phyloP scores from a whole-genome alignment of 495 filamentous ascomycete species.

The Xylaria venustula region DNA sequence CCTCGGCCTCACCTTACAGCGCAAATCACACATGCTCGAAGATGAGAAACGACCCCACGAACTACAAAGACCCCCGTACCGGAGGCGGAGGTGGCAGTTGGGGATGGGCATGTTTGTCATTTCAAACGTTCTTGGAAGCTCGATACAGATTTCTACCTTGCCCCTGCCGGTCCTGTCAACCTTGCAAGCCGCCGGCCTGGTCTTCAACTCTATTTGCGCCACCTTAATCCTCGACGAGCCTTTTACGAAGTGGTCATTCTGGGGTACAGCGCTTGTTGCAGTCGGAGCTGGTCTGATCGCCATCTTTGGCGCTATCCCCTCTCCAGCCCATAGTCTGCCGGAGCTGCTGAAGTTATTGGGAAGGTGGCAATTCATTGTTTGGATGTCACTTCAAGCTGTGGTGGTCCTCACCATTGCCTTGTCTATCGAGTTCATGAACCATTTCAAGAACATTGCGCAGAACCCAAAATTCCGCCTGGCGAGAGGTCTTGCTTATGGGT shows the following conservation, averaged over 20 bases:
- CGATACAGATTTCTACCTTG: constrained; percentile 95
- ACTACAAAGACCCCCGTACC: constrained; percentile 79
- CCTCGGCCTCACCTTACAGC: constrained; percentile 93
- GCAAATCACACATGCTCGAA: constrained; percentile 97
- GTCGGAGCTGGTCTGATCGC: constrained; percentile 85
- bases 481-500: constrained; percentile 83
- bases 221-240: constrained; percentile 90
- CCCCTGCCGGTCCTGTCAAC: constrained; percentile 94
- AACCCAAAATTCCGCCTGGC: constrained; percentile 69
- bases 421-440: constrained; percentile 56
- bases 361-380: constrained; percentile 75
- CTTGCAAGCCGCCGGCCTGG: constrained; percentile 90
- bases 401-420: constrained; percentile 67
- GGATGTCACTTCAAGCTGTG: constrained; percentile 79
- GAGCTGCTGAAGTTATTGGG: constrained; percentile 78
- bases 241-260: constrained; percentile 87
- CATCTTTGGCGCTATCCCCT: constrained; percentile 90
- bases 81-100: constrained; percentile 92
- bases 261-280: constrained; percentile 86
- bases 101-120: constrained; percentile 97
- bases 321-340: constrained; percentile 83
- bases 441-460: constrained; percentile 49
- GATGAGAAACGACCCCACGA: constrained; percentile 86
- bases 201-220: constrained; percentile 98
- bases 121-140: constrained; percentile 89